Percentiles rank a stretch among this genome's conserved stretches.
Evolutionary conservation across 2,329 filamentous ascomycete genomes (phyloP).

Genomic region (Rhinocladiella mackenziei): DNA sequence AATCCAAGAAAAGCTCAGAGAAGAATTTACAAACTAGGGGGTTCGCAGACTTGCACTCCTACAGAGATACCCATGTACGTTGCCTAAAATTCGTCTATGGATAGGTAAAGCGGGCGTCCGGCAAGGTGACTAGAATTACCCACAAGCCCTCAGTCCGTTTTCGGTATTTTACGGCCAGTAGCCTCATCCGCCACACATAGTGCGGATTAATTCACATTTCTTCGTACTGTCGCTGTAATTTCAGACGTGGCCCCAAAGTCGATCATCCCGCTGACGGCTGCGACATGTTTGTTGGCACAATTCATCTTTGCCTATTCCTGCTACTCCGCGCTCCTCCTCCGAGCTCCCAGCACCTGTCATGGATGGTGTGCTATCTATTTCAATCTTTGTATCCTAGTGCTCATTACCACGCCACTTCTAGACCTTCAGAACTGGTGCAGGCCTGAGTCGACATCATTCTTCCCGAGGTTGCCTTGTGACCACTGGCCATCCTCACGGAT

Average conservation of each 20-base stretch:
- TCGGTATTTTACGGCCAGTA: too few relatives aligned
- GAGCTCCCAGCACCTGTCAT: not conserved
- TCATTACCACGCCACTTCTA: not conserved
- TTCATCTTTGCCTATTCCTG: conserved; percentile 9
- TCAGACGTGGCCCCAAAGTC: not conserved
- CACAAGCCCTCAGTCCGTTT: too few relatives aligned
- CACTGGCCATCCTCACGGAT: conserved; percentile 9
- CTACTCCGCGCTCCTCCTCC: not conserved
- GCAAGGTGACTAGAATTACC: too few relatives aligned
- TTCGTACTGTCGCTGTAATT: too few relatives aligned
- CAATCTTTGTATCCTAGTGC: conserved; percentile 1
- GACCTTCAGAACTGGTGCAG: not conserved
- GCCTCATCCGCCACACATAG: too few relatives aligned
- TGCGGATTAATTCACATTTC: too few relatives aligned
- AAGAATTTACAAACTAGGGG: too few relatives aligned
- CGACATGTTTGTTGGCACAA: conserved; percentile 14
- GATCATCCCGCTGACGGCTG: conserved; percentile 16
- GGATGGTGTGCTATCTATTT: conserved; percentile 4
- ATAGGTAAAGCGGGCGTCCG: too few relatives aligned
- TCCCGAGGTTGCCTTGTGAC: conserved; percentile 14
- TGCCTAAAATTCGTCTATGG: too few relatives aligned
- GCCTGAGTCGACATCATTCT: not conserved
- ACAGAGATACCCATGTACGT: too few relatives aligned
- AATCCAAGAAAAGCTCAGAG: too few relatives aligned
- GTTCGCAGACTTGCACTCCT: too few relatives aligned